A percentile compares a stretch with the other conserved stretches of the same genome.
Evolutionary conservation across 2,329 filamentous ascomycete species (phyloP).

Genomic region (Cadophora gregata): DNA sequence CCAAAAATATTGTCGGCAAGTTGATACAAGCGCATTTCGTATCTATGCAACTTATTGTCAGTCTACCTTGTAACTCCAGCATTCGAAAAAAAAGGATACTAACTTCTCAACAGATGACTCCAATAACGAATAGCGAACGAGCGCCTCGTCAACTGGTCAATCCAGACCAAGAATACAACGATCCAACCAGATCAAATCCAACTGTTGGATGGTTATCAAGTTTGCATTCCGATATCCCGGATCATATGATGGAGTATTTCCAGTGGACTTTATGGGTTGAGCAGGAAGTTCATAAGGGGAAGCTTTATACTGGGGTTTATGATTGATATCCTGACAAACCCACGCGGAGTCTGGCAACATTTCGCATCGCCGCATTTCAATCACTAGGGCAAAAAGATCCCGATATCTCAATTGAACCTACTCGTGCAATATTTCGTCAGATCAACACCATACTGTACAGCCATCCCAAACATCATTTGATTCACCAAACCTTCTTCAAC

Average conservation of each 20-base stretch:
- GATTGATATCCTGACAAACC: conserved; percentile 7
- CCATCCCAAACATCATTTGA: background rate
- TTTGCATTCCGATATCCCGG: conserved; percentile 32
- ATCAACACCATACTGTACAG: background rate
- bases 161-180: conserved; percentile 5
- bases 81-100: background rate
- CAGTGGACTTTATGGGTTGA: conserved; percentile 39
- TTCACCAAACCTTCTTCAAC: background rate
- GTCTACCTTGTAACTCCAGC: background rate
- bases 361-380: too few species aligned
- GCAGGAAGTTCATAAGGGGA: conserved; percentile 28
- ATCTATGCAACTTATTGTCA: conserved; percentile 34
- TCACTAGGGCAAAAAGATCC: too few species aligned
- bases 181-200: conserved; percentile 6
- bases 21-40: conserved; percentile 40
- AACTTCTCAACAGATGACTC: conserved; percentile 31
- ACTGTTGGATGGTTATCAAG: conserved; percentile 29
- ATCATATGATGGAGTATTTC: conserved; percentile 34
- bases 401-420: too few species aligned
- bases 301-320: conserved; percentile 27
- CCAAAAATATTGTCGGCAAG: conserved; percentile 31
- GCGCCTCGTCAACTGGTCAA: background rate
- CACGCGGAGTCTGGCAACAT: too few species aligned
- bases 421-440: background rate
- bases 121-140: conserved; percentile 32